A percentile compares a stretch with the other conserved stretches of the same genome.
Conservation (phyloP, 2,329 filamentous ascomycete species). For the Trichoderma sp. region DNA sequence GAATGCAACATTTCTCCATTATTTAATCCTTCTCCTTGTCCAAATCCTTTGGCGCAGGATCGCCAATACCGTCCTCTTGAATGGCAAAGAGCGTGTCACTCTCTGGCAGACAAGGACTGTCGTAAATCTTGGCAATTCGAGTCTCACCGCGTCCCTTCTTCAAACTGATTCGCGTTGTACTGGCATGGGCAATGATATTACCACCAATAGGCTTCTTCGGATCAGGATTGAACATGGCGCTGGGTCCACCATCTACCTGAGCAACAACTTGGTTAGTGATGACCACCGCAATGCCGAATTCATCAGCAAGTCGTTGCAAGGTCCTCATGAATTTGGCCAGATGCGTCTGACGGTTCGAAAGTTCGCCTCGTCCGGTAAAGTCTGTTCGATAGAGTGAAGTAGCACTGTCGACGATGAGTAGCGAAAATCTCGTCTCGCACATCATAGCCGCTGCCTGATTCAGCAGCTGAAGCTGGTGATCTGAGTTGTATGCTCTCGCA, state of each 20-base stretch:
- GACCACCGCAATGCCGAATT: slow-evolving; percentile 95
- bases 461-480: slow-evolving; percentile 92
- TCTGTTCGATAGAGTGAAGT: slow-evolving; percentile 95
- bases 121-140: slow-evolving; percentile 97
- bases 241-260: slow-evolving; percentile 93
- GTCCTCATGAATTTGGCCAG: slow-evolving; percentile 86
- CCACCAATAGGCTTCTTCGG: slow-evolving; percentile 99
- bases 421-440: slow-evolving; percentile 96
- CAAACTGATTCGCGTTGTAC: slow-evolving; percentile 87
- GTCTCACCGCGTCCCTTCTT: slow-evolving; percentile 97
- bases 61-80: slow-evolving; percentile 92
- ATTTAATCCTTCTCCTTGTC: slow-evolving; percentile 51
- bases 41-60: slow-evolving; percentile 91
- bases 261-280: slow-evolving; percentile 99
- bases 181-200: slow-evolving; percentile 97
- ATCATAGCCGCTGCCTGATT: slow-evolving; percentile 98
- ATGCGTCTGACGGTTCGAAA: slow-evolving; percentile 89
- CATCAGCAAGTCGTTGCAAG: slow-evolving; percentile 72
- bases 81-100: slow-evolving; percentile 97
- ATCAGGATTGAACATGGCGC: slow-evolving; percentile 98
- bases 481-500: slow-evolving; percentile 95
- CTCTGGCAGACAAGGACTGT: slow-evolving; percentile 94
- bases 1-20: not conserved
- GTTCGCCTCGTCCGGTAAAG: slow-evolving; percentile 92
- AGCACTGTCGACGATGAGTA: slow-evolving; percentile 93